Base-by-base conservation (phyloP, 2,329 filamentous ascomycete genomes). In the Beauveria pseudobassiana region DNA sequence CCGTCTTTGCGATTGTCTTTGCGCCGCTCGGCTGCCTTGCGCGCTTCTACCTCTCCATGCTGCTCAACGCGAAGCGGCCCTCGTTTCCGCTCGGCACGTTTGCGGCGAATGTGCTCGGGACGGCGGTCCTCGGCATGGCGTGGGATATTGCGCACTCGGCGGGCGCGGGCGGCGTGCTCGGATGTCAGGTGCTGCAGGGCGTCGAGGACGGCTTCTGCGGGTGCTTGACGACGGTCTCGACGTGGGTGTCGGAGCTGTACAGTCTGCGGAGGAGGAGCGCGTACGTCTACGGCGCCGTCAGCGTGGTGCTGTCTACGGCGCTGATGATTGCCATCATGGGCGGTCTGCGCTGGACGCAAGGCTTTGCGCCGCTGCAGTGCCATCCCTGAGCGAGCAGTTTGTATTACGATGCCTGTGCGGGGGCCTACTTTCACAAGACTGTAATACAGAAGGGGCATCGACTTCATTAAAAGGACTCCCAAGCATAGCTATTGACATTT, bases 51-150 rank as follows among this genome's bases (percentile, higher is more conserved):
- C 73, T 83, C 1, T 89, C 89, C 0, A 70, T 89, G 7, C 73
- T 78, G 26, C 81, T 96, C n/a, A 97, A 97, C 68, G 77, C 82
- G 0, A 78, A 84, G 22, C 67, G 85, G 0, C 73, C 85, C 0
- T 76, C 81, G 0, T 97, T 97, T 66, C 93, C 93, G 0, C 73
- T 97, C 0, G 93, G 93, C 2, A 98, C 93, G 0, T 96, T 97
- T 68, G 75, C 78, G 0, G 91, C 89, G 30, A 98, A 98, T 69
- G 78, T 96, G 5, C 72, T 88, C 16, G 93, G 93, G 5, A 92
- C 90, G 0, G 82, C 82, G 0, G 74, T 96, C 18, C 73, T 96
- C 55, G 92, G 85, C 16, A 87, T 91, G 81, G 83, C 86, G 34
- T 96, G 84, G 77, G 89, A 96, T 69, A 76, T 96, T 56, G 89